Percentiles rank a stretch among this genome's conserved stretches.
phyloP scores from a whole-genome alignment of 352 stramenopile genomes.

The Phytophthora fragariae region DNA sequence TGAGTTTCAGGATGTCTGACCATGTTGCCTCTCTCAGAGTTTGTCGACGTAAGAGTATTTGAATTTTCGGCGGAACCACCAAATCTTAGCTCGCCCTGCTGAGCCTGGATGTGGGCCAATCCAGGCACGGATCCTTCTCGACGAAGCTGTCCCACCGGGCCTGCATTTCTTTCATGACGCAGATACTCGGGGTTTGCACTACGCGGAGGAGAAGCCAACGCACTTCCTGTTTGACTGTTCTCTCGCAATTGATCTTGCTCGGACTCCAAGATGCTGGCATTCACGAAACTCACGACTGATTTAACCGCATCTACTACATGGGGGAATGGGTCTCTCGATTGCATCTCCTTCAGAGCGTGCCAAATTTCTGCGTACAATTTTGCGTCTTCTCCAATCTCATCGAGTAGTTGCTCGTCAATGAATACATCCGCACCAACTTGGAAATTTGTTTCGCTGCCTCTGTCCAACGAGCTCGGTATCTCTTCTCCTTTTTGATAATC shows the following conservation, averaged over 20 bases:
- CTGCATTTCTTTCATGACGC: conserved; percentile 27
- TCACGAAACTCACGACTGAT: conserved; percentile 70
- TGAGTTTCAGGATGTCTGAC: conserved; percentile 31
- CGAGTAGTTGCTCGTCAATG: conserved; percentile 52
- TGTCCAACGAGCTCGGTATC: conserved; percentile 14
- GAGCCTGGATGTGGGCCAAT: conserved; percentile 24
- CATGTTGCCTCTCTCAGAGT: conserved; percentile 28
- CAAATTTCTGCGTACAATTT: conserved; percentile 90
- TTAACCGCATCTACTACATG: conserved; percentile 70
- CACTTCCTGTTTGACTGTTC: conserved; percentile 37
- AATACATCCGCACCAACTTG: conserved; percentile 36
- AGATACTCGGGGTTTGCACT: conserved; percentile 30
- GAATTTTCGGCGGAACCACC: conserved; percentile 17
- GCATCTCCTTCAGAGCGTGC: conserved; percentile 83
- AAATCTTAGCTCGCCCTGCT: conserved; percentile 27
- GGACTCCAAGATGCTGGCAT: conserved; percentile 60
- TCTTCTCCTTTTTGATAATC: conserved; percentile 24
- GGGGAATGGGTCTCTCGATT: conserved; percentile 90
- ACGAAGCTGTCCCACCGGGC: conserved; percentile 32
- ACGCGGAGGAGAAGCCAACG: conserved; percentile 37
- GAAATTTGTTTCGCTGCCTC: conserved; percentile 23
- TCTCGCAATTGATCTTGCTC: conserved; percentile 60
- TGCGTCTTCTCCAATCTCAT: conserved; percentile 63
- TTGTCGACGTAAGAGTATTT: conserved; percentile 7
- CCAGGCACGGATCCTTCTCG: conserved; percentile 51